A percentile compares a stretch with the other conserved stretches of the same genome.
These are phyloP conservation scores for Takakia lepidozioides DNA, from an alignment of 225 moss, liverwort and hornwort genomes.

Conservation along the genomic window DNA sequence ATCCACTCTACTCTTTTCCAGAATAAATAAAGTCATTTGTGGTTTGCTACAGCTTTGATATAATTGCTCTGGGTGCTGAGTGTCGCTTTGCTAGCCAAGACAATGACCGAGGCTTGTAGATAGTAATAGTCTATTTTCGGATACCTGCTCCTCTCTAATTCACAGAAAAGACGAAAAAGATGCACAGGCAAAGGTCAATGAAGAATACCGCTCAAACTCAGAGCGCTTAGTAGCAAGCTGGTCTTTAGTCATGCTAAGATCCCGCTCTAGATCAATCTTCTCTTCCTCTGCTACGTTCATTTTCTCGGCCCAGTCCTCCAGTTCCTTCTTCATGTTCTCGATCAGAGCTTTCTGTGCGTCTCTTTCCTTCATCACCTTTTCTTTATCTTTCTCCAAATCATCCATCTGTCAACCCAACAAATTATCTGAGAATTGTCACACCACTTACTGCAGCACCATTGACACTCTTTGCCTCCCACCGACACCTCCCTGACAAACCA, in stretches of 20 bases:
- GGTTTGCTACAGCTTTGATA: no score
- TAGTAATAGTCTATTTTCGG: background rate
- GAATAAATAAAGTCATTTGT: no score
- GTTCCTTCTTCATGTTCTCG: constrained; percentile 44
- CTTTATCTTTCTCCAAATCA: constrained; percentile 43
- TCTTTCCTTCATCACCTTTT: constrained; percentile 27
- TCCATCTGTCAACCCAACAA: constrained; percentile 35
- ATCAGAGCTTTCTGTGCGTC: constrained; percentile 33
- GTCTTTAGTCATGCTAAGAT: constrained; percentile 26
- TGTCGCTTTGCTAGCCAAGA: no score
- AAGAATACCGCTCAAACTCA: constrained; percentile 61
- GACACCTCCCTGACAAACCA: no score
- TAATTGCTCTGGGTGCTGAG: no score
- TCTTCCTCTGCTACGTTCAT: constrained; percentile 21
- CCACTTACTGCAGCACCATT: no score
- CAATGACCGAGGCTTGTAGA: background rate
- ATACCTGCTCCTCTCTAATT: no score
- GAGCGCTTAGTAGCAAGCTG: constrained; percentile 33
- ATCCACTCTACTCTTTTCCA: no score
- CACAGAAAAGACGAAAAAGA: no score
- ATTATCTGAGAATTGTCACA: no score
- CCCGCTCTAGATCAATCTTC: constrained; percentile 18
- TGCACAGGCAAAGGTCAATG: no score
- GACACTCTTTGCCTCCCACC: no score
- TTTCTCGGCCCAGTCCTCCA: constrained; percentile 38